These are phyloP conservation scores for Durusdinium trenchii DNA, from an alignment of 73 alveolate genomes.

Conservation along the genomic window DNA sequence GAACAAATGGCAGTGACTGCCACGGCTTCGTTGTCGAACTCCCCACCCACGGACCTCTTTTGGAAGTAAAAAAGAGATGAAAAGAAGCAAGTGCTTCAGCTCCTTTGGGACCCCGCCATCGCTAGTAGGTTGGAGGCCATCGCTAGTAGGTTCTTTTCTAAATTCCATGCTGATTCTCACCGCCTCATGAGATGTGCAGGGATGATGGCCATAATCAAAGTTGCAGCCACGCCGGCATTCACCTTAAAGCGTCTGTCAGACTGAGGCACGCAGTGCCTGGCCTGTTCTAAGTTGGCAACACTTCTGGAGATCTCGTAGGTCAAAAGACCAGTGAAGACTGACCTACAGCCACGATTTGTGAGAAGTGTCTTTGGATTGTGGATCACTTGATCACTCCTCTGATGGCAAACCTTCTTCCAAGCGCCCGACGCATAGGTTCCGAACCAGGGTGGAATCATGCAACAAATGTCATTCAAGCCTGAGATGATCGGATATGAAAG, in stretches of 20 bases:
- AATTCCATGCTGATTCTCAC: too few species aligned
- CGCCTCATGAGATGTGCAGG: constrained; percentile 95
- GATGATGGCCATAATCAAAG: constrained; percentile 80
- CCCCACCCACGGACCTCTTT: constrained; percentile 86
- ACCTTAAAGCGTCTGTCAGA: not conserved
- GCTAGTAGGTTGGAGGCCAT: not conserved
- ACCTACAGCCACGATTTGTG: not conserved
- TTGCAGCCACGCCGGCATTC: constrained; percentile 74
- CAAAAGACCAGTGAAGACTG: constrained; percentile 84
- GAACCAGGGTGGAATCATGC: constrained; percentile 96
- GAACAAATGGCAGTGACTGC: constrained; percentile 94
- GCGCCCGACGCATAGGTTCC: constrained; percentile 87
- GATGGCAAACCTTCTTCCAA: not conserved
- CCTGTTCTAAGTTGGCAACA: not conserved
- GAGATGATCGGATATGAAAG: not conserved
- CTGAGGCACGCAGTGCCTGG: not conserved
- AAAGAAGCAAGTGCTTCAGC: not conserved
- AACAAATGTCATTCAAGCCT: constrained; percentile 92
- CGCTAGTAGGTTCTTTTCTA: not conserved
- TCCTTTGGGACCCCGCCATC: not conserved
- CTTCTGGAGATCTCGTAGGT: constrained; percentile 89
- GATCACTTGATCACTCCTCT: not conserved
- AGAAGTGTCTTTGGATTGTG: not conserved
- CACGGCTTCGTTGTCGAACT: constrained; percentile 93
- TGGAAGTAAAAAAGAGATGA: not conserved